A percentile compares a stretch with the other conserved stretches of the same genome.
Conservation (phyloP, 352 stramenopile genomes). For the Globisporangium carolinianum region DNA sequence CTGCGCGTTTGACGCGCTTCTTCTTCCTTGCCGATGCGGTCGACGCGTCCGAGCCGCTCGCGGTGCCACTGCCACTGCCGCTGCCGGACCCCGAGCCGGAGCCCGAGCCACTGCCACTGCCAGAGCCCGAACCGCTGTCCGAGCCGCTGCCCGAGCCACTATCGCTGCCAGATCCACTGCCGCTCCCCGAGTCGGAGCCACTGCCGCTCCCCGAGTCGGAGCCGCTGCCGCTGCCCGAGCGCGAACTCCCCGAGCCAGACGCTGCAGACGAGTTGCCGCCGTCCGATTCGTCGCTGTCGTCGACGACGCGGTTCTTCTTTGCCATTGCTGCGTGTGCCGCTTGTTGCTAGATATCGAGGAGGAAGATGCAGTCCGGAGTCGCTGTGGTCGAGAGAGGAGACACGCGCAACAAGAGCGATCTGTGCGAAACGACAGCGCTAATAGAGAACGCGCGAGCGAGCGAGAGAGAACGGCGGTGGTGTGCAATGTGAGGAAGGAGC, state of each 20-base stretch:
- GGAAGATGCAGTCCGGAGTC: not conserved
- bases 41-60: conserved; percentile 24
- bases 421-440: not conserved
- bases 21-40: conserved; percentile 13
- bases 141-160: conserved; percentile 30
- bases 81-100: conserved; percentile 24
- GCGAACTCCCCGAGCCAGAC: conserved; percentile 51
- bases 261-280: conserved; percentile 34
- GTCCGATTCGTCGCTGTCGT: conserved; percentile 70
- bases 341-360: not conserved
- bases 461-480: no score
- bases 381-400: not conserved
- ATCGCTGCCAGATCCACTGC: no score
- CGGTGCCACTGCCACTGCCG: conserved; percentile 22
- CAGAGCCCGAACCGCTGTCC: conserved; percentile 16
- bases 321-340: conserved; percentile 8
- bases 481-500: not conserved
- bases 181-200: conserved; percentile 10
- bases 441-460: not conserved
- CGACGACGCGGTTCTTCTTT: conserved; percentile 57
- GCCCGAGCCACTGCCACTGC: conserved; percentile 25
- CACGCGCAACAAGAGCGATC: not conserved
- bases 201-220: conserved; percentile 24
- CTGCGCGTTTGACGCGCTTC: conserved; percentile 40
- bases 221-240: conserved; percentile 24